These are phyloP conservation scores for Emmonsiellopsis sp. DNA, from an alignment of 2,329 filamentous ascomycete species.

Conservation along the genomic window DNA sequence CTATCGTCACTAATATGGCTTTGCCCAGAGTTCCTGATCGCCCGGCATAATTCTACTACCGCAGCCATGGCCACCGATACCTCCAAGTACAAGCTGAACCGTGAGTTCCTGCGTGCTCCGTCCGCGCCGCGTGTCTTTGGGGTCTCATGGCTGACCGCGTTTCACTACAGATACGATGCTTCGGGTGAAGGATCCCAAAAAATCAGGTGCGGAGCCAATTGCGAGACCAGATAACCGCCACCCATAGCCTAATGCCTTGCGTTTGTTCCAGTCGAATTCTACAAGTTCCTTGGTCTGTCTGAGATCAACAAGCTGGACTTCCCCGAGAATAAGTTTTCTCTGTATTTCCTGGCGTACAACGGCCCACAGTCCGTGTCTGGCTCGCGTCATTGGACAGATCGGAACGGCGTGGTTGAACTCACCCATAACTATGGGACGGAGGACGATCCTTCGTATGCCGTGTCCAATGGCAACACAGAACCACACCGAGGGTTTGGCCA, in stretches of 20 bases:
- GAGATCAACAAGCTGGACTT: constrained; percentile 71
- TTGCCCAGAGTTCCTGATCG: not conserved
- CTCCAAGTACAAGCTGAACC: constrained; percentile 57
- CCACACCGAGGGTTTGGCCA: constrained; percentile 79
- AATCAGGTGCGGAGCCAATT: constrained; percentile 44
- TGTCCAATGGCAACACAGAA: constrained; percentile 86
- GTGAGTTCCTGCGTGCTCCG: constrained; percentile 32
- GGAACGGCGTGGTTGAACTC: constrained; percentile 84
- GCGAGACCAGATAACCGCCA: constrained; percentile 17
- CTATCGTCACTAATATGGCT: not conserved
- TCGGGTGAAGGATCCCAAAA: constrained; percentile 87
- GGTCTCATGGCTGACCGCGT: not conserved
- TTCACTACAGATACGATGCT: constrained; percentile 52
- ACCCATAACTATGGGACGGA: constrained; percentile 84
- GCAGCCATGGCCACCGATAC: constrained; percentile 50
- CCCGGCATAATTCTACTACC: not conserved
- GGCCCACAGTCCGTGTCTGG: constrained; percentile 63
- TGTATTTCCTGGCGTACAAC: constrained; percentile 93
- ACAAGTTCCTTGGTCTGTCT: constrained; percentile 83
- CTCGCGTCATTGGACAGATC: constrained; percentile 67
- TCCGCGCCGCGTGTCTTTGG: constrained; percentile 14
- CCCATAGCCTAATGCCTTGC: not conserved
- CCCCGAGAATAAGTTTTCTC: constrained; percentile 83
- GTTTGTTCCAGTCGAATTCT: constrained; percentile 64
- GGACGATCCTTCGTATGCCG: constrained; percentile 66